These are phyloP conservation scores for Trichoderma pleuroti DNA, from an alignment of 2,329 filamentous ascomycete species.

Conservation along the genomic window DNA sequence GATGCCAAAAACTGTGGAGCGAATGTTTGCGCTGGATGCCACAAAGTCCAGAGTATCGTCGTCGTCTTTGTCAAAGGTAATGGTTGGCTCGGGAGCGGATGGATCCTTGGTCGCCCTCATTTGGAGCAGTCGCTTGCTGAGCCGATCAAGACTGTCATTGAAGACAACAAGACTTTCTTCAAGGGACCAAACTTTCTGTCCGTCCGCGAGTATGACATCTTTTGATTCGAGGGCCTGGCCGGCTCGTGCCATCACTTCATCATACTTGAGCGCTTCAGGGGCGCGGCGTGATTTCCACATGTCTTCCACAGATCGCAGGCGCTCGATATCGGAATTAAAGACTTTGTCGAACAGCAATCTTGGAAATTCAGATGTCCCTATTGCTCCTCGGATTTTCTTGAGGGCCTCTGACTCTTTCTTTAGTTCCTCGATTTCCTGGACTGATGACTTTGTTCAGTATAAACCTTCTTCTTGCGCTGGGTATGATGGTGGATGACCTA, in stretches of 20 bases:
- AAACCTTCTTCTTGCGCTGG: not conserved
- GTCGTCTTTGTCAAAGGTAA: slow-evolving; percentile 96
- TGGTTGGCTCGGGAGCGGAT: slow-evolving; percentile 56
- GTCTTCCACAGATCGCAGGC: slow-evolving; percentile 81
- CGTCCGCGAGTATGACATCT: slow-evolving; percentile 57
- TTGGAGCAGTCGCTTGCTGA: slow-evolving; percentile 70
- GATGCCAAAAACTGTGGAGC: slow-evolving; percentile 86
- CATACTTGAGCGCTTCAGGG: slow-evolving; percentile 71
- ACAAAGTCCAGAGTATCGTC: slow-evolving; percentile 94
- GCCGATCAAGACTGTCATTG: slow-evolving; percentile 72
- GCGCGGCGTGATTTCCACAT: slow-evolving; percentile 88
- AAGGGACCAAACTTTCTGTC: slow-evolving; percentile 76
- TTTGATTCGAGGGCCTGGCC: slow-evolving; percentile 46
- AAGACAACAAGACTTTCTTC: slow-evolving; percentile 85
- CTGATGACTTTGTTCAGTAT: slow-evolving; percentile 26
- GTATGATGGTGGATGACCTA: slow-evolving; percentile 30
- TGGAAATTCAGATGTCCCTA: slow-evolving; percentile 74
- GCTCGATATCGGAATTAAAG: slow-evolving; percentile 78
- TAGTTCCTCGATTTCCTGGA: slow-evolving; percentile 82
- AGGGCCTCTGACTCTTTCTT: slow-evolving; percentile 79
- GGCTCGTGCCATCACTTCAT: slow-evolving; percentile 53
- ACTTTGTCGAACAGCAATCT: slow-evolving; percentile 88
- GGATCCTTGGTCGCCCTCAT: slow-evolving; percentile 51
- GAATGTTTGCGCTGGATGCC: slow-evolving; percentile 81
- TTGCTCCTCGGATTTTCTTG: slow-evolving; percentile 74